Evolutionary conservation across 2,329 filamentous ascomycete genomes (phyloP).

Genomic region (Pezicula rhizophila): DNA sequence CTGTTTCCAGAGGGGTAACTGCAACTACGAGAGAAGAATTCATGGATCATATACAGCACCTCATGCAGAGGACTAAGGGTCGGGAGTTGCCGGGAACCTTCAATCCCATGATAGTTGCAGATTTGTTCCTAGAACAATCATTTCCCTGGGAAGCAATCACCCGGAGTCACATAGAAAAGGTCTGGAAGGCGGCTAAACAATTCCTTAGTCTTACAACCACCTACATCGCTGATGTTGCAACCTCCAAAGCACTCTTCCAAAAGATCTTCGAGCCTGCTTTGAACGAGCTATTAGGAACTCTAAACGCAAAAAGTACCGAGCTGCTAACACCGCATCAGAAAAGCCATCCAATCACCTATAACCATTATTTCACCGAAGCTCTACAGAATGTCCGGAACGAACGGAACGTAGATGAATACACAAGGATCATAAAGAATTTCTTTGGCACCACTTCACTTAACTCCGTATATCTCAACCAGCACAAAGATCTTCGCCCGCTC

Average conservation of each 20-base stretch:
- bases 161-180: slow-evolving; percentile 28
- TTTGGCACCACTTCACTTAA: slow-evolving; percentile 18
- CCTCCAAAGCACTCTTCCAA: slow-evolving; percentile 30
- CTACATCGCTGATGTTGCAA: slow-evolving; percentile 33
- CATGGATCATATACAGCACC: slow-evolving; percentile 32
- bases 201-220: slow-evolving; percentile 31
- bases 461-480: slow-evolving; percentile 10
- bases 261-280: slow-evolving; percentile 36
- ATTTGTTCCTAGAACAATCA: slow-evolving; percentile 56
- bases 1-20: slow-evolving; percentile 8
- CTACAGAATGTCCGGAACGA: slow-evolving; percentile 21
- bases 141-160: slow-evolving; percentile 42
- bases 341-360: slow-evolving; percentile 48
- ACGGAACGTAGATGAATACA: slow-evolving; percentile 9
- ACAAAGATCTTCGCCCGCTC: slow-evolving; percentile 17
- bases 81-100: slow-evolving; percentile 56
- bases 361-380: slow-evolving; percentile 37
- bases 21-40: slow-evolving; percentile 30
- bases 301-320: slow-evolving; percentile 36
- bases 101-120: slow-evolving; percentile 50
- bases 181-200: slow-evolving; percentile 27
- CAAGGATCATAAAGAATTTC: slow-evolving; percentile 16
- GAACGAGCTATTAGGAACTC: slow-evolving; percentile 26
- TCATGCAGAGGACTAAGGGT: slow-evolving; percentile 38
- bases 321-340: slow-evolving; percentile 40